Conservation (phyloP, 768 basidiomycete species). For the Boletales sp. region DNA sequence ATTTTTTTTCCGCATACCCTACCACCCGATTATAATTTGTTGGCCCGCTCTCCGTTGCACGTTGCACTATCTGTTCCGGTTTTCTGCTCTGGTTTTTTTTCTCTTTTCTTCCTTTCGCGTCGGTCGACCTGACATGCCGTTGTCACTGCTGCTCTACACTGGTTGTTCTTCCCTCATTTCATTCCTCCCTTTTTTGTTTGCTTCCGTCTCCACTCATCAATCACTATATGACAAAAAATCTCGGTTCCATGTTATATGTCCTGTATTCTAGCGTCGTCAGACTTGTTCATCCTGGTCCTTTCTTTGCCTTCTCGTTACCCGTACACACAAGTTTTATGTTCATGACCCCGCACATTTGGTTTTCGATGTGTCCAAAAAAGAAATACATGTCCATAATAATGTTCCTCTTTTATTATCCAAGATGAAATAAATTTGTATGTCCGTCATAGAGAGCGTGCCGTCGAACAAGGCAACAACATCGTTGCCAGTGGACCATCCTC, state of each 20-base stretch:
- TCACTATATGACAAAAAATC: conserved; percentile 29
- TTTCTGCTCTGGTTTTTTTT: conserved; percentile 16
- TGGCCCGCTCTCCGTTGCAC: background rate
- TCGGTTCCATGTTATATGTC: conserved; percentile 18
- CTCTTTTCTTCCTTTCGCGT: background rate
- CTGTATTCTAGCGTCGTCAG: conserved; percentile 27
- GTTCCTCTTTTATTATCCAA: too few relatives aligned
- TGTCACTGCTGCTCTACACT: conserved; percentile 17
- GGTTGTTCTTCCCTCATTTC: conserved; percentile 7
- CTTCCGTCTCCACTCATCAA: conserved; percentile 8
- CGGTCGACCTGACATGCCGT: conserved; percentile 1
- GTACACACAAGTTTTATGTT: conserved; percentile 16
- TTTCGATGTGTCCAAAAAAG: background rate
- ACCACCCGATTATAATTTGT: conserved; percentile 23
- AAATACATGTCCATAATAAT: background rate
- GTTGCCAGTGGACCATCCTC: background rate
- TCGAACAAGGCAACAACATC: background rate
- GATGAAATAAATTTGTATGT: too few relatives aligned
- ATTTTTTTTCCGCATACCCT: conserved; percentile 26
- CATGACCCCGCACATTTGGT: conserved; percentile 2
- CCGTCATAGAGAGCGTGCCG: background rate
- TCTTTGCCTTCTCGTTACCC: conserved; percentile 9
- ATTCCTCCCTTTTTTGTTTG: background rate
- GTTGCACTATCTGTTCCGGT: conserved; percentile 11
- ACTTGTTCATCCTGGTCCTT: conserved; percentile 6